Evolutionary conservation across 139 green algal species (phyloP).

Genomic region (Mesotaenium endlicherianum): DNA sequence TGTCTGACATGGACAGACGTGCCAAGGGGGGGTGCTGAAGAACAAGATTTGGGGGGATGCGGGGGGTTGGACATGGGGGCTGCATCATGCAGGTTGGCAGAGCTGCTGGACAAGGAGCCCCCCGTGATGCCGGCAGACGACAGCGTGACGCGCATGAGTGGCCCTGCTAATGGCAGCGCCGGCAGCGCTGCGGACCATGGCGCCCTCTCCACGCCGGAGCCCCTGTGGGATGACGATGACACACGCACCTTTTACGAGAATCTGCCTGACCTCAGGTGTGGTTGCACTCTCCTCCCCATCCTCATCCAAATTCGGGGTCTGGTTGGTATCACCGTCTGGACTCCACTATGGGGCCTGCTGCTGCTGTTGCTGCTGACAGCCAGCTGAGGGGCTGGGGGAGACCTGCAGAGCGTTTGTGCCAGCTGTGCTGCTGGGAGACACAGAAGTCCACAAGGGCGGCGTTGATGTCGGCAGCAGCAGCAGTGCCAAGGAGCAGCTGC

Average conservation of each 20-base stretch:
- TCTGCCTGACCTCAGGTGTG: conserved; percentile 72
- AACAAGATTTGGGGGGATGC: too few relatives aligned
- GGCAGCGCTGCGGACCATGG: neutral
- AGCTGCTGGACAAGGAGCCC: conserved; percentile 66
- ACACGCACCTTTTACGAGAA: conserved; percentile 79
- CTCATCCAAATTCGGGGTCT: neutral
- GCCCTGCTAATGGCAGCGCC: neutral
- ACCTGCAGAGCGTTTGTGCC: conserved; percentile 67
- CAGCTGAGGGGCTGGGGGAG: neutral
- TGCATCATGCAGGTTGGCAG: conserved; percentile 61
- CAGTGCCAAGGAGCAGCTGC: too few relatives aligned
- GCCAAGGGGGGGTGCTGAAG: too few relatives aligned
- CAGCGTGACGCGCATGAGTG: conserved; percentile 22
- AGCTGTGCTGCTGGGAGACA: conserved; percentile 70
- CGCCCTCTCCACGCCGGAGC: conserved; percentile 3
- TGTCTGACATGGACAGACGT: too few relatives aligned
- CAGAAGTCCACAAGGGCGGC: conserved; percentile 1
- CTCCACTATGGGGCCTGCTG: too few relatives aligned
- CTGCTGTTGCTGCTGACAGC: too few relatives aligned
- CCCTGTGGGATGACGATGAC: conserved; percentile 86
- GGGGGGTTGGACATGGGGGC: too few relatives aligned
- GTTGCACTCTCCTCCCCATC: neutral
- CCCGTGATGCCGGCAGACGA: conserved; percentile 66
- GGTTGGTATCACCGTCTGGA: neutral
- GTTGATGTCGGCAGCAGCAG: too few relatives aligned